These are phyloP conservation scores for Tuber borchii DNA, from an alignment of 495 filamentous ascomycete species.

Conservation along the genomic window DNA sequence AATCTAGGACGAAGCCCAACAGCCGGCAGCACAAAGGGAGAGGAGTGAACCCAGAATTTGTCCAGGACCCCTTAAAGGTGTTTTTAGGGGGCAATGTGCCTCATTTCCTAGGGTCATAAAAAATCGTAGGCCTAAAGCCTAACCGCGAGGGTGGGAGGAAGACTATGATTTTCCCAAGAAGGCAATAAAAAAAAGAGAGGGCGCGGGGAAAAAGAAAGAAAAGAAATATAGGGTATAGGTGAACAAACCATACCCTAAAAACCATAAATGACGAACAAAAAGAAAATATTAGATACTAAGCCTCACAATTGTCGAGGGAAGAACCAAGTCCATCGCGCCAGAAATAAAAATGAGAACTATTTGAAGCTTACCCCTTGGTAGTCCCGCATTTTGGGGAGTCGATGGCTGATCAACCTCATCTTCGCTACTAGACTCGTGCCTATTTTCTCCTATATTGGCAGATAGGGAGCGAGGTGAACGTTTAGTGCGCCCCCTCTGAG, in stretches of 20 bases:
- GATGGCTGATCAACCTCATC: background rate
- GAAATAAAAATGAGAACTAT: background rate
- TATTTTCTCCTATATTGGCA: background rate
- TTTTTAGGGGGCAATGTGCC: background rate
- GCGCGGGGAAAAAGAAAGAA: too few species aligned
- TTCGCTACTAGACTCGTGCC: background rate
- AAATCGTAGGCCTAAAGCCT: background rate
- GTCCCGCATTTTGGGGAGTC: background rate
- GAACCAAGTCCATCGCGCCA: background rate
- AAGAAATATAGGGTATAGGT: background rate
- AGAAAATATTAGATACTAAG: background rate
- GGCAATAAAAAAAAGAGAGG: background rate
- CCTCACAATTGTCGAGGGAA: background rate
- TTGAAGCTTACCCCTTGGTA: background rate
- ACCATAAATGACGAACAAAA: background rate
- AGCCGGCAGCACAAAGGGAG: background rate
- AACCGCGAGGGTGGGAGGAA: background rate
- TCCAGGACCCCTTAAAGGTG: background rate
- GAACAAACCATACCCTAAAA: background rate
- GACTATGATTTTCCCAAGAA: background rate
- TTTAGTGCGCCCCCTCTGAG: background rate
- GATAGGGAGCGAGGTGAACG: background rate
- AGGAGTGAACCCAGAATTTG: background rate
- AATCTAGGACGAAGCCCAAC: background rate
- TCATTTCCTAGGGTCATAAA: background rate